Evolutionary conservation across 2,329 filamentous ascomycete genomes (phyloP).

Genomic region (Ophiocordyceps unilateralis): DNA sequence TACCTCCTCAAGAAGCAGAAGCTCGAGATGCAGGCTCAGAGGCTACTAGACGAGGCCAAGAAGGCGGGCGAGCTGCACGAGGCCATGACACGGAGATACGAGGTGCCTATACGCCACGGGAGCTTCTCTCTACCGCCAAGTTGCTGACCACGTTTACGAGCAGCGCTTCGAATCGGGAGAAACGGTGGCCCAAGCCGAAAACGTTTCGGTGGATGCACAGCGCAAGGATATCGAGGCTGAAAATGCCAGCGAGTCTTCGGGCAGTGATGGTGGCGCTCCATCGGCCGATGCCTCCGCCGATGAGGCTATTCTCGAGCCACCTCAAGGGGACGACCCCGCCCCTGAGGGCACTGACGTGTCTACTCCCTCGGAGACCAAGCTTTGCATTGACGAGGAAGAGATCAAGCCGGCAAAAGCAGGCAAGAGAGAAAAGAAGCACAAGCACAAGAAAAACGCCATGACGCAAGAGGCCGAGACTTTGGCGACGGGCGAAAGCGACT

Average conservation of each 20-base stretch:
- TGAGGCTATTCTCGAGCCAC: conserved; percentile 14
- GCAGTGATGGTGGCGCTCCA: conserved; percentile 9
- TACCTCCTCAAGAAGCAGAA: conserved; percentile 19
- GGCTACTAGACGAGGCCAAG: conserved; percentile 23
- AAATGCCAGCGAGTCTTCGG: conserved; percentile 5
- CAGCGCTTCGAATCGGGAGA: neutral
- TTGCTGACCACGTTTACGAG: neutral
- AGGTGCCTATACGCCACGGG: conserved; percentile 2
- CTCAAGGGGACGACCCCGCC: conserved; percentile 13
- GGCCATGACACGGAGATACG: conserved; percentile 5
- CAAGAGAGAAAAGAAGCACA: conserved; percentile 6
- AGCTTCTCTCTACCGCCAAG: neutral
- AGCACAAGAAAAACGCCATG: neutral
- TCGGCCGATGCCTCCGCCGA: conserved; percentile 10
- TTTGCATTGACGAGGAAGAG: conserved; percentile 4
- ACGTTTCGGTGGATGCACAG: conserved; percentile 3
- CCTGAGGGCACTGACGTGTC: conserved; percentile 9
- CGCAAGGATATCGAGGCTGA: conserved; percentile 1
- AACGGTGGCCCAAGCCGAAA: conserved; percentile 5
- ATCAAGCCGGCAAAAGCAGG: conserved; percentile 4
- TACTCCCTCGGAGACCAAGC: conserved; percentile 1
- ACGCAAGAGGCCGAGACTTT: neutral
- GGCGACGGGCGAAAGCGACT: conserved; percentile 7
- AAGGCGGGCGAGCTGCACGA: conserved; percentile 13
- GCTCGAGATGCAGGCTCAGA: conserved; percentile 21